Percentiles rank a stretch among this genome's conserved stretches.
Conservation (phyloP, 1,284 basidiomycete genomes). For the Testicularia cyperi region DNA sequence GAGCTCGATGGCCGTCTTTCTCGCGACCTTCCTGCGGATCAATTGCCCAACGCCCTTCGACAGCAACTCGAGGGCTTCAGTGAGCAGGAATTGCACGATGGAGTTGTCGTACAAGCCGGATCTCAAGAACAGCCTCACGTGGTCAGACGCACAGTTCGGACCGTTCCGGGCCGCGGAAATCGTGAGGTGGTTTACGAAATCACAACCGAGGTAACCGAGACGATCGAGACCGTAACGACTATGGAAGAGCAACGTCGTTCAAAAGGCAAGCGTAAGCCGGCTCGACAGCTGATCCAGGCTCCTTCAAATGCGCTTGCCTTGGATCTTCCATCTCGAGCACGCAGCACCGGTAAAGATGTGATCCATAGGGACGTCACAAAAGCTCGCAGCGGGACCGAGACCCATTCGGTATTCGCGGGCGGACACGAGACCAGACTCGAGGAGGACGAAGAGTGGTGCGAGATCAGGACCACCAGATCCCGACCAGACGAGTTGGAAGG, state of each 20-base stretch:
- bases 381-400: constrained; percentile 25
- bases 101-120: constrained; percentile 21
- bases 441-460: constrained; percentile 40
- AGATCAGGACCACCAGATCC: constrained; percentile 22
- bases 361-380: constrained; percentile 29
- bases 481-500: background rate
- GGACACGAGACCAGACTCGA: constrained; percentile 29
- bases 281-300: background rate
- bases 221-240: constrained; percentile 48
- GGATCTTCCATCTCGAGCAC: no score
- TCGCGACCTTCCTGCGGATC: constrained; percentile 27
- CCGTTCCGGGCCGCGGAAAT: constrained; percentile 35
- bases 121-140: constrained; percentile 3
- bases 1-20: constrained; percentile 44
- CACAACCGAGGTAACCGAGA: constrained; percentile 61
- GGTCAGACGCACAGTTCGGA: constrained; percentile 31
- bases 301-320: no score
- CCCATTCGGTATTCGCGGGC: constrained; percentile 28
- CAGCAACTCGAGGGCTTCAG: constrained; percentile 10
- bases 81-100: constrained; percentile 29
- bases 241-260: constrained; percentile 18
- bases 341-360: background rate
- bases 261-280: background rate
- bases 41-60: constrained; percentile 36
- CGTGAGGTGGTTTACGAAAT: constrained; percentile 61